A percentile compares a stretch with the other conserved stretches of the same genome.
Conservation (phyloP, 345 rosid genomes). For the Citrus mangshanensis region DNA sequence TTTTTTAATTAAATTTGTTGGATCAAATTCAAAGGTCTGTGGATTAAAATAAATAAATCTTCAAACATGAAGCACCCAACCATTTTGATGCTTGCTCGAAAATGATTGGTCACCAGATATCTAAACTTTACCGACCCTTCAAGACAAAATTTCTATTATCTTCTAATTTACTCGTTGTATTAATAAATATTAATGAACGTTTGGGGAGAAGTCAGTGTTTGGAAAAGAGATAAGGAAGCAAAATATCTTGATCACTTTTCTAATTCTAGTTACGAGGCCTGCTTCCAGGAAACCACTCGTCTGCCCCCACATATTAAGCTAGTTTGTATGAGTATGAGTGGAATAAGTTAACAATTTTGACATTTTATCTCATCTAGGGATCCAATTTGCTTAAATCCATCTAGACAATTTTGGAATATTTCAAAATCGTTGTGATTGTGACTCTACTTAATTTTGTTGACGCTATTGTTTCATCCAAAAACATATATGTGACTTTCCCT, state of each 20-base stretch:
- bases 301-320: too few species aligned
- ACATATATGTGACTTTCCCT: too few species aligned
- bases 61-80: background rate
- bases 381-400: too few species aligned
- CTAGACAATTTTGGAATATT: too few species aligned
- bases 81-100: background rate
- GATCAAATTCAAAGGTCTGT: background rate
- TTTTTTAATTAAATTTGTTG: background rate
- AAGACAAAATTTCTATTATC: background rate
- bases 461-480: too few species aligned
- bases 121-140: background rate
- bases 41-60: background rate
- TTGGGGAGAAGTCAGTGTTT: background rate
- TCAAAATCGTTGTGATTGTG: too few species aligned
- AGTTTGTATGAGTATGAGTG: too few species aligned
- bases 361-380: too few species aligned
- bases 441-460: too few species aligned
- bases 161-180: background rate
- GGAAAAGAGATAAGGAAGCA: background rate
- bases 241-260: background rate
- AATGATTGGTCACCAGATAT: background rate
- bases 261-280: background rate
- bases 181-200: background rate
- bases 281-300: too few species aligned
- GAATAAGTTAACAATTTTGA: too few species aligned